Evolutionary conservation across 108 stramenopile genomes (phyloP), one percentile per base, ranked within the genome.

Genomic region (Fragilaria crotonensis): DNA sequence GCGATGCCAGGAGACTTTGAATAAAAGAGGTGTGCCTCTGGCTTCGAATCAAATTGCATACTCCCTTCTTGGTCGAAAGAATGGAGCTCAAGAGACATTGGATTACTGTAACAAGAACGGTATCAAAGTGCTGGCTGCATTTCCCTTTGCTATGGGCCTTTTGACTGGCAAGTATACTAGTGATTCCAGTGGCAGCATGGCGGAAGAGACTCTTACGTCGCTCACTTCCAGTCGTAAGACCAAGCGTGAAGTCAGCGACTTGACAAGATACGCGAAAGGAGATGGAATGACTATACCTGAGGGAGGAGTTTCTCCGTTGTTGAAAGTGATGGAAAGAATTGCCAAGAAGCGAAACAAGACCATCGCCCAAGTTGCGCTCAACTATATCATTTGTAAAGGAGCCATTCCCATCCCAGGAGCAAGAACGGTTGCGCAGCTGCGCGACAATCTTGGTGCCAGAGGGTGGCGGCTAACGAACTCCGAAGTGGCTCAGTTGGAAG

Each of bases 41-140:
- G 76, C 75, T 2, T 77, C 74, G 1, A 84, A 84, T 54, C 82
- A 87, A 67, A 84, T 87, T 67, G 73, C 71, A 17, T 87, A 65
- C 58, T 77, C 75, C 2, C 53, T 87, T 30, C 55, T 80, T 4
- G 76, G 79, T 41, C 71, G 83, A 23, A 68, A 80, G 48, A 74
- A 79, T 57, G 82, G 78, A 33, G 64, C 78, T 22, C 71, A 75
- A 47, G 68, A 73, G 33, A 72, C 77, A 9, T 30, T 76, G 27
- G 70, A 77, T 25, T 58, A 67, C 21, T 81, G 86, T 54, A 70
- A 73, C 36, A 68, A 87, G 21, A 48, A 75, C 0, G 80, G 76
- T 17, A 58, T 87, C 52, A 75, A 75, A 33, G 73, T 77, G 22
- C 51, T 87, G 3, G 86, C 82, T 4, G 83, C 62, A 71, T 83